A percentile compares a stretch with the other conserved stretches of the same genome.
phyloP scores from a whole-genome alignment of 805 yeast genomes.

The Saccharomyces paradoxus region DNA sequence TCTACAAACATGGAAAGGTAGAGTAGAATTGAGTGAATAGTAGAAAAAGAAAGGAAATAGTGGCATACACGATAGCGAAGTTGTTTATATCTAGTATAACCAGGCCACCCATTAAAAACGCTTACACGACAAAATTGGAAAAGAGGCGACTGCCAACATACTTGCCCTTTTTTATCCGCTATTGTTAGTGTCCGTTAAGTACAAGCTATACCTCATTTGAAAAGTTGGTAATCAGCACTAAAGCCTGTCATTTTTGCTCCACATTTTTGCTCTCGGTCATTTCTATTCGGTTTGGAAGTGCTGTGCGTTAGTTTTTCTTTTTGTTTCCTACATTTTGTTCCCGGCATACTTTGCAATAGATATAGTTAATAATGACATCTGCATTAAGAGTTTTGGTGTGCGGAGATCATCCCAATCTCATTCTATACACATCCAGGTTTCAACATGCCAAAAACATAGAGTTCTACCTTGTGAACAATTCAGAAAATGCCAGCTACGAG shows the following conservation, averaged over 20 bases:
- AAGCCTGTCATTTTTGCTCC: neutral
- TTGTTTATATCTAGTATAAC: neutral
- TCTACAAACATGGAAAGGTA: neutral
- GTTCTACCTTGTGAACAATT: conserved; percentile 20
- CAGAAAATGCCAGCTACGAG: conserved; percentile 7
- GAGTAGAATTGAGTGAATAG: neutral
- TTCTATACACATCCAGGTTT: conserved; percentile 20
- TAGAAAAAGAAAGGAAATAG: neutral
- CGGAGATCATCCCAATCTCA: conserved; percentile 21
- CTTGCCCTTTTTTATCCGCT: neutral
- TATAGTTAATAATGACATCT: neutral
- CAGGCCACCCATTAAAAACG: neutral
- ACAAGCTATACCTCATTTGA: neutral
- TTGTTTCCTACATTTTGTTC: neutral
- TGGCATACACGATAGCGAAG: neutral
- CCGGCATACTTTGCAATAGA: neutral
- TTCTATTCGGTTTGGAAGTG: neutral
- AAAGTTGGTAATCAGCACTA: neutral
- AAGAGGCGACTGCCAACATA: neutral
- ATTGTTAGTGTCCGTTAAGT: neutral
- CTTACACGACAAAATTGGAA: neutral
- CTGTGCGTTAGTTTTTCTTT: neutral
- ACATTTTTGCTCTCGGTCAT: neutral
- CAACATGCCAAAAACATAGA: conserved; percentile 15
- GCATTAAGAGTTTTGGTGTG: conserved; percentile 13